Base-by-base conservation (phyloP, 1,284 basidiomycete genomes). In the Sutorius eximius region DNA sequence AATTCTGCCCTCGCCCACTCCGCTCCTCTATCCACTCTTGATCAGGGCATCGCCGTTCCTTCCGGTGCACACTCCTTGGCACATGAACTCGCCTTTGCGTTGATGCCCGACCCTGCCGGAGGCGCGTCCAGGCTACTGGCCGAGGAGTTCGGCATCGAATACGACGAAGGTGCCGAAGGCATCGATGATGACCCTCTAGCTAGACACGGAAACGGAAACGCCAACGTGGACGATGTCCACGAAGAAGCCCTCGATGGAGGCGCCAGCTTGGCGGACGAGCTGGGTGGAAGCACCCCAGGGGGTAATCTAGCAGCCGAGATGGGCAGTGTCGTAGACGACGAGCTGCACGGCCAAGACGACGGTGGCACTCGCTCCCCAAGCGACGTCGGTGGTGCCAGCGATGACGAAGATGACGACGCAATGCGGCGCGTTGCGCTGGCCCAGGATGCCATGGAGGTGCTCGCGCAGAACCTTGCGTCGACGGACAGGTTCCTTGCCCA, bases 101-200 rank as follows among this genome's bases (percentile, higher is more conserved):
- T 92, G 47, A 88, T 91, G 82, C 89, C 89, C 33, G 89, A 91
- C 71, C 90, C 89, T 0, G 86, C 79, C 53, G 77, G 69, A 11
- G 54, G 63, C 37, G 81, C 86, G 42, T 90, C 89, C 15, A 86
- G 82, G 68, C 68, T 90, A 43, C 76, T 92, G 11, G 87, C 88
- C 22, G 89, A 91, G 67, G 90, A 92, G 70, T 89, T 92, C 61
- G 89, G 89, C 11, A 86, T 92, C 58, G 90, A 92, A 66, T 91
- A 88, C 61, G 89, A 92, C 57, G 89, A 91, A 66, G 89, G 87
- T 32, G 87, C 87, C 33, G 88, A 91, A 72, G 89, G 87, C 38
- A 89, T 88, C 57, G 89, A 81, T 52, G 70, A 69, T 60, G 46
- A 66, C 49, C 60, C 56, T 24, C 56, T 67, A 29, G 46, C 48